A percentile compares a stretch with the other conserved stretches of the same genome.
phyloP scores from a whole-genome alignment of 1,284 basidiomycete genomes.

The Caloboletus inedulis region DNA sequence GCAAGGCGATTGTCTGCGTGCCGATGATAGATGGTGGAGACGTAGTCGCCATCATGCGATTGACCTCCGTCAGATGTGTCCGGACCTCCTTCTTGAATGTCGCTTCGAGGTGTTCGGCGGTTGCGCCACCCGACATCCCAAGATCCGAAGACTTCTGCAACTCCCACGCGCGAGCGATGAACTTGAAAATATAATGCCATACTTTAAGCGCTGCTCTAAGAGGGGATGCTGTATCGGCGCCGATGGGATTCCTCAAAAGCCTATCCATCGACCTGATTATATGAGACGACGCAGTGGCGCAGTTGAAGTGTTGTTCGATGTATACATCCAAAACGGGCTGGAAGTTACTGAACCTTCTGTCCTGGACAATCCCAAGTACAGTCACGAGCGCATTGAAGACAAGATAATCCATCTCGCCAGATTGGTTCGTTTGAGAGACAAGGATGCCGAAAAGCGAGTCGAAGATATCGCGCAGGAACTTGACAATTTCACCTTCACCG shows the following conservation, averaged over 20 bases:
- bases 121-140: slow-evolving; percentile 73
- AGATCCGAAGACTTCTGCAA: slow-evolving; percentile 80
- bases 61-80: slow-evolving; percentile 77
- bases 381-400: slow-evolving; percentile 91
- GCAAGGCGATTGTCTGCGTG: slow-evolving; percentile 90
- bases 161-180: slow-evolving; percentile 86
- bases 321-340: slow-evolving; percentile 91
- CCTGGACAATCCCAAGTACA: slow-evolving; percentile 87
- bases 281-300: slow-evolving; percentile 72
- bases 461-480: slow-evolving; percentile 90
- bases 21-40: slow-evolving; percentile 87
- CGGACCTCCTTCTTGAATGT: slow-evolving; percentile 83
- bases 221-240: slow-evolving; percentile 70
- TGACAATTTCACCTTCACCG: slow-evolving; percentile 90
- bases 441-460: slow-evolving; percentile 92
- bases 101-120: slow-evolving; percentile 81
- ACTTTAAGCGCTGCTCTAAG: slow-evolving; percentile 92
- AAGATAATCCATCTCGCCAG: slow-evolving; percentile 78
- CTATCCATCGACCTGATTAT: slow-evolving; percentile 86
- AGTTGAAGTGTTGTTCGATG: slow-evolving; percentile 86
- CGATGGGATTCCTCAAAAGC: slow-evolving; percentile 73
- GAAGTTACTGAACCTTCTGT: slow-evolving; percentile 95
- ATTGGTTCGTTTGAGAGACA: slow-evolving; percentile 69
- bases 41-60: slow-evolving; percentile 82
- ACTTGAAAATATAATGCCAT: slow-evolving; percentile 95